phyloP scores from a whole-genome alignment of 1,284 basidiomycete genomes.

The Pholiota adiposa region DNA sequence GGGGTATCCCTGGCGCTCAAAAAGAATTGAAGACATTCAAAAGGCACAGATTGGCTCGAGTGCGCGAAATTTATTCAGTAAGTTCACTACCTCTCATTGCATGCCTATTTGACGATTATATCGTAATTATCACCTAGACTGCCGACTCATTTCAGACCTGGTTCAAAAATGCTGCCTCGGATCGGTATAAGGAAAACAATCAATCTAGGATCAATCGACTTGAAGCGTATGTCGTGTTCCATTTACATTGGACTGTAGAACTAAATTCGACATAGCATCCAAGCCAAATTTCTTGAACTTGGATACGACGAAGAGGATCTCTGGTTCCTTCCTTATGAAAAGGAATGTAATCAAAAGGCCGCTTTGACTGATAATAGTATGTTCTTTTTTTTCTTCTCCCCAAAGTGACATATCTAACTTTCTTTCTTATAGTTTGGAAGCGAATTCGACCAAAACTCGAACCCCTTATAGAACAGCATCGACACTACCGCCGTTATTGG shows the following conservation, averaged over 20 bases:
- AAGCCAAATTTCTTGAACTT: constrained; percentile 12
- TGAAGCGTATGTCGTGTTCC: constrained; percentile 6
- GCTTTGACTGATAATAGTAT: constrained; percentile 16
- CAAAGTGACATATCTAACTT: too few species aligned
- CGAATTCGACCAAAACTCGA: too few species aligned
- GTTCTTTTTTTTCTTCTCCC: neutral
- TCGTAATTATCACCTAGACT: neutral
- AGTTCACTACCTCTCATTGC: neutral
- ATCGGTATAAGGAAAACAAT: neutral
- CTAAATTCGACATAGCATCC: constrained; percentile 8
- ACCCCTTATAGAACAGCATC: too few species aligned
- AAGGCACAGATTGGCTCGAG: constrained; percentile 21
- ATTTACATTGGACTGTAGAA: neutral
- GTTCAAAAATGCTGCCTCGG: neutral
- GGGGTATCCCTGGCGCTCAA: constrained; percentile 28
- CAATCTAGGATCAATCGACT: neutral
- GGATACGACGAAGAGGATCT: constrained; percentile 16
- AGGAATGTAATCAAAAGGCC: neutral
- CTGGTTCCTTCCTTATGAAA: neutral
- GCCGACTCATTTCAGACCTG: neutral
- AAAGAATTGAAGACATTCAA: constrained; percentile 33
- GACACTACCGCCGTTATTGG: too few species aligned
- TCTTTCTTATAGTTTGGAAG: too few species aligned
- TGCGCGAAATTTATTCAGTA: constrained; percentile 25
- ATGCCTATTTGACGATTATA: neutral